A percentile compares a stretch with the other conserved stretches of the same genome.
These are phyloP conservation scores for Leccinum olivaceopallidum DNA, from an alignment of 768 basidiomycete genomes.

Conservation along the genomic window DNA sequence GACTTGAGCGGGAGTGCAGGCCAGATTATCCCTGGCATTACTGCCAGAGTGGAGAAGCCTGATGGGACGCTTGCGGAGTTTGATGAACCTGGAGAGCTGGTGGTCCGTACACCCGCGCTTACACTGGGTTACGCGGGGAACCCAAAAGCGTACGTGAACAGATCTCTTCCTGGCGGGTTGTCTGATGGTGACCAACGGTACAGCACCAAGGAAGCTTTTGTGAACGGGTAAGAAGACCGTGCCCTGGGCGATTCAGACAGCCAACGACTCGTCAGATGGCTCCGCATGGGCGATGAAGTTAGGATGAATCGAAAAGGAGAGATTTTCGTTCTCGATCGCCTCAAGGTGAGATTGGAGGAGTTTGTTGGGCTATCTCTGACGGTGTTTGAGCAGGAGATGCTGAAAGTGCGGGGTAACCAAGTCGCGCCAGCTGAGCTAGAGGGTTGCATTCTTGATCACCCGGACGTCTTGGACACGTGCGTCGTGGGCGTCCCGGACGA, in stretches of 20 bases:
- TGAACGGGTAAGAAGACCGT: conserved; percentile 39
- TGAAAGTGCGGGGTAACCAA: conserved; percentile 61
- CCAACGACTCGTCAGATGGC: conserved; percentile 45
- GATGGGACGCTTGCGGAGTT: conserved; percentile 58
- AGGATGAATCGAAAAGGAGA: conserved; percentile 60
- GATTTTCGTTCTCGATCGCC: conserved; percentile 68
- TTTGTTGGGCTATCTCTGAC: neutral
- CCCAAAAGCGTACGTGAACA: conserved; percentile 52
- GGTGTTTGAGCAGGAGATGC: conserved; percentile 51
- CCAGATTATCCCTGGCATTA: conserved; percentile 55
- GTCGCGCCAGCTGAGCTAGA: conserved; percentile 70
- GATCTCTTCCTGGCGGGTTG: neutral
- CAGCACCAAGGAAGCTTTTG: conserved; percentile 66
- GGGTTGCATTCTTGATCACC: conserved; percentile 61
- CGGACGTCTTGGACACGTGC: conserved; percentile 60
- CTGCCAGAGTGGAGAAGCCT: conserved; percentile 54
- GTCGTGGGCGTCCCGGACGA: conserved; percentile 72
- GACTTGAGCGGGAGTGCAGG: conserved; percentile 57
- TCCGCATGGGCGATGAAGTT: conserved; percentile 73
- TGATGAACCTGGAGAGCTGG: conserved; percentile 62
- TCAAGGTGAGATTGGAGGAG: conserved; percentile 50
- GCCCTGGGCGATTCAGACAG: neutral
- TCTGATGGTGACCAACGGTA: conserved; percentile 12
- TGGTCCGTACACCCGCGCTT: conserved; percentile 61
- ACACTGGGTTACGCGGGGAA: conserved; percentile 60